Conservation (phyloP, 768 basidiomycete species). For the Rhodocollybia butyracea region DNA sequence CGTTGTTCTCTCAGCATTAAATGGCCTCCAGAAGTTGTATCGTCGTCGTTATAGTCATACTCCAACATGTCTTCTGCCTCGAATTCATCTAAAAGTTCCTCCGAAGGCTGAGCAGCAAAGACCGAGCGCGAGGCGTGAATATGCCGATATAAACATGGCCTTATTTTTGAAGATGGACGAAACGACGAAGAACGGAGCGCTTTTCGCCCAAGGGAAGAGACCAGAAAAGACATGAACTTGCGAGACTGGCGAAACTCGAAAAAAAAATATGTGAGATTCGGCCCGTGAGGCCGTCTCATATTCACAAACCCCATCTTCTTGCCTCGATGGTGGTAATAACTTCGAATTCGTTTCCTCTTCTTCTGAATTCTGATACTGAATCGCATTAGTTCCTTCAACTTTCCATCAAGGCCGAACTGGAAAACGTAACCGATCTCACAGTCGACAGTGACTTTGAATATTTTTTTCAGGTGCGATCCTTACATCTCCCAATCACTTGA, state of each 20-base stretch:
- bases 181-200: not conserved
- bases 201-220: not conserved
- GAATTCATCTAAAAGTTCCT: constrained; percentile 38
- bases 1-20: constrained; percentile 71
- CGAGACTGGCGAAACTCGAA: constrained; percentile 6
- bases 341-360: too few species aligned
- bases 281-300: too few species aligned
- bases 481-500: not conserved
- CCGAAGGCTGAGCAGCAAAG: constrained; percentile 25
- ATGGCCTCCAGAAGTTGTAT: constrained; percentile 71
- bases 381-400: constrained; percentile 1
- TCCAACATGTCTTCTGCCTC: constrained; percentile 43
- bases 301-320: too few species aligned
- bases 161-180: not conserved
- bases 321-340: too few species aligned
- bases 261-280: not conserved
- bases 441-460: constrained; percentile 70
- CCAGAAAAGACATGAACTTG: constrained; percentile 7
- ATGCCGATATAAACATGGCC: not conserved
- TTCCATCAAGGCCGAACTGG: constrained; percentile 71
- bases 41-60: constrained; percentile 48
- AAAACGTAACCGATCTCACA: constrained; percentile 68
- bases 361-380: too few species aligned
- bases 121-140: constrained; percentile 7
- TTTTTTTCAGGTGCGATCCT: constrained; percentile 61